Evolutionary conservation across 495 filamentous ascomycete species (phyloP).

Genomic region (Neurospora intermedia): DNA sequence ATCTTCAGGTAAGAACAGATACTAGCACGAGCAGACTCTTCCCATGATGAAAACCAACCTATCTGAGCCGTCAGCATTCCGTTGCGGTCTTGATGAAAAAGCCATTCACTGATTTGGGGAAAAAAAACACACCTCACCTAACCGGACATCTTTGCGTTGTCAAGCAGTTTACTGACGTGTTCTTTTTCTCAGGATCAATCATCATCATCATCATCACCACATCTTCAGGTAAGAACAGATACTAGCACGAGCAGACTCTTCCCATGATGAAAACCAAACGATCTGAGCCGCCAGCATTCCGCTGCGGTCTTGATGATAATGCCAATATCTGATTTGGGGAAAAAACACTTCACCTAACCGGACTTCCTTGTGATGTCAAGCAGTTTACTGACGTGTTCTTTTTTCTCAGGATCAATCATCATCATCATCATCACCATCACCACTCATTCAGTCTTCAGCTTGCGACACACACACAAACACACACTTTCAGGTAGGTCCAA

Average conservation of each 20-base stretch:
- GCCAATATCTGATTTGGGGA: not conserved
- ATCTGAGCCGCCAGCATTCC: too few relatives aligned
- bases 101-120: not conserved
- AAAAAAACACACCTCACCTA: not conserved
- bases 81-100: too few relatives aligned
- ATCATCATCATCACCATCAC: not conserved
- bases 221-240: not conserved
- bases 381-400: not conserved
- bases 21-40: not conserved
- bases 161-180: not conserved
- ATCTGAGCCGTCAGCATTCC: too few relatives aligned
- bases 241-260: not conserved
- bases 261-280: not conserved
- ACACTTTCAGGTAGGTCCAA: not conserved
- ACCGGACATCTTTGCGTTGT: not conserved
- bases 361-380: not conserved
- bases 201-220: not conserved
- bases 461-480: not conserved
- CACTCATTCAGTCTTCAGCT: not conserved
- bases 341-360: not conserved
- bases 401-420: not conserved
- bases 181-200: not conserved
- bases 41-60: not conserved
- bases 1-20: not conserved
- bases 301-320: too few relatives aligned